Conservation (phyloP, 257 asterid species). For the Rehmannia glutinosa region DNA sequence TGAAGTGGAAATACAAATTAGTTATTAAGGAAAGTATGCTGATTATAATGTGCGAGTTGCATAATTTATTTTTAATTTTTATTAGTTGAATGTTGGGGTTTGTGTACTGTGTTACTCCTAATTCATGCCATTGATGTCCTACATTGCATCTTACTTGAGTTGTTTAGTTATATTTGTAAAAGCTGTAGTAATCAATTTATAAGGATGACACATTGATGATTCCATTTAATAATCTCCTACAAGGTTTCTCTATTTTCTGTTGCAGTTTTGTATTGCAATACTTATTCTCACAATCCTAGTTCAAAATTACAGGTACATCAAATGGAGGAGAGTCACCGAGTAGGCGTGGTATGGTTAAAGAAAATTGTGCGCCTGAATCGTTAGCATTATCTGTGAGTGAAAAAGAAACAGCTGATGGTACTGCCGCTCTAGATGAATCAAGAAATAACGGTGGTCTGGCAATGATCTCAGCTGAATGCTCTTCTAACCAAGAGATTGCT, state of each 20-base stretch:
- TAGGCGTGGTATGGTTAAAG: conserved; percentile 19
- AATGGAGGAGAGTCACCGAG: conserved; percentile 25
- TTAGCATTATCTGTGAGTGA: conserved; percentile 18
- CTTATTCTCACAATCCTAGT: conserved; percentile 7
- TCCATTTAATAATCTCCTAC: conserved; percentile 10
- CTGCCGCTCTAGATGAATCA: conserved; percentile 22
- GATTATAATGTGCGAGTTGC: neutral
- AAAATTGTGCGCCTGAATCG: conserved; percentile 24
- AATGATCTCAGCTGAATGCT: conserved; percentile 21
- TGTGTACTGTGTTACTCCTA: neutral
- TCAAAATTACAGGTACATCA: conserved; percentile 38
- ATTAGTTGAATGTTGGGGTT: neutral
- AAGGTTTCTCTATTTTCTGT: neutral
- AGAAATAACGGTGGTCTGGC: conserved; percentile 20
- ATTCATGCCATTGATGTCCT: neutral
- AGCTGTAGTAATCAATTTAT: neutral
- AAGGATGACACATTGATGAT: neutral
- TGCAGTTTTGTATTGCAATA: conserved; percentile 12
- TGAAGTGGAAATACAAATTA: neutral
- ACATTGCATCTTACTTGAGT: conserved; percentile 1
- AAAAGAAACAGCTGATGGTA: conserved; percentile 14
- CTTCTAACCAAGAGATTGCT: conserved; percentile 45
- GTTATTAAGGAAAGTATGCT: neutral
- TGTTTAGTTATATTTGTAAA: neutral
- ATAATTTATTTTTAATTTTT: neutral